Conservation (phyloP, 2,329 filamentous ascomycete genomes). For the Paecilomyces fulvus region DNA sequence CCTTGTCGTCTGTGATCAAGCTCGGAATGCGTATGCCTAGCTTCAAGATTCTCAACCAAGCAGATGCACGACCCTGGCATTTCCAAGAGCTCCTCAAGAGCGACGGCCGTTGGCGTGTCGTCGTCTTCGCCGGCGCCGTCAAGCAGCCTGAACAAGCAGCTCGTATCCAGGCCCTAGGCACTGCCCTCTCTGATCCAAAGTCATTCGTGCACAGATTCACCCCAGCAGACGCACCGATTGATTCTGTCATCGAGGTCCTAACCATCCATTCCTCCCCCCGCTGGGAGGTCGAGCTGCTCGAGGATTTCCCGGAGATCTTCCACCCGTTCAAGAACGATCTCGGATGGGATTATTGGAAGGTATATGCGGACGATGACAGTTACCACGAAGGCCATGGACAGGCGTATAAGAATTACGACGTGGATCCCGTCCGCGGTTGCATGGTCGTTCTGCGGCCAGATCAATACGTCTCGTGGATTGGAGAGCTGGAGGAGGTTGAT, state of each 20-base stretch:
- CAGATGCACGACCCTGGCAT: constrained; percentile 32
- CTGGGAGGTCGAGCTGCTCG: constrained; percentile 41
- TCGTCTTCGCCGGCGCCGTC: constrained; percentile 55
- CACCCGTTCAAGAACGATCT: constrained; percentile 38
- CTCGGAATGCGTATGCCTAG: constrained; percentile 28
- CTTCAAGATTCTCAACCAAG: constrained; percentile 26
- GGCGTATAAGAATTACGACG: constrained; percentile 50
- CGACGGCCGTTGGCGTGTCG: constrained; percentile 30
- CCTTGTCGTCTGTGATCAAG: constrained; percentile 18
- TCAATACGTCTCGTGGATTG: constrained; percentile 46
- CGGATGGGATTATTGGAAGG: constrained; percentile 51
- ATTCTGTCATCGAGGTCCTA: constrained; percentile 50
- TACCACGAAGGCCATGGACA: constrained; percentile 42
- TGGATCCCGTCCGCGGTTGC: constrained; percentile 48
- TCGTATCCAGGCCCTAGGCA: constrained; percentile 42
- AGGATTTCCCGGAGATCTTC: constrained; percentile 42
- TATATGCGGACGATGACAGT: constrained; percentile 46
- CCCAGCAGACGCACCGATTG: constrained; percentile 28
- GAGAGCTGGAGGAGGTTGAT: neutral
- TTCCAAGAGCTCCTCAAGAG: constrained; percentile 27
- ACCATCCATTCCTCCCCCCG: constrained; percentile 50
- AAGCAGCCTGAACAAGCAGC: constrained; percentile 33
- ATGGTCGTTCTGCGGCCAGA: constrained; percentile 57
- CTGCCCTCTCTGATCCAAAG: constrained; percentile 26
- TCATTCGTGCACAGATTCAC: constrained; percentile 42